Evolutionary conservation across 345 rosid genomes (phyloP).

Genomic region (Syzygium aromaticum): DNA sequence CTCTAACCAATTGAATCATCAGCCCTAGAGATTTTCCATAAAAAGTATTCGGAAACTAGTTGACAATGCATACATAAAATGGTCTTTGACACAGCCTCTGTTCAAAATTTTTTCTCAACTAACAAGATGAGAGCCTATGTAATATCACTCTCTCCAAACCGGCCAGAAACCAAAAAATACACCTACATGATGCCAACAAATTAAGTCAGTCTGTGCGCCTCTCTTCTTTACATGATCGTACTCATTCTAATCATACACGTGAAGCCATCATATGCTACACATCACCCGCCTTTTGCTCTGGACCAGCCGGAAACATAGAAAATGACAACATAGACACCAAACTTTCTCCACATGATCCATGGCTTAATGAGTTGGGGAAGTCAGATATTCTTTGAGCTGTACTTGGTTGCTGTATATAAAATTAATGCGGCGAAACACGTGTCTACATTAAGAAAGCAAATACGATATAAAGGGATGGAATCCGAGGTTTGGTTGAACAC

Average conservation of each 20-base stretch:
- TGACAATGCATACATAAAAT: background rate
- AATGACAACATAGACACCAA: background rate
- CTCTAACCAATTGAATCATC: background rate
- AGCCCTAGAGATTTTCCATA: background rate
- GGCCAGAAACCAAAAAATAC: background rate
- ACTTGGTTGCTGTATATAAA: background rate
- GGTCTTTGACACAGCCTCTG: background rate
- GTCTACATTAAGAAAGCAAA: background rate
- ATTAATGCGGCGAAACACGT: background rate
- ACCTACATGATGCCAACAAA: background rate
- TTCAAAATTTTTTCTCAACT: background rate
- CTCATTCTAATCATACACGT: background rate
- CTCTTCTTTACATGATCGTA: background rate
- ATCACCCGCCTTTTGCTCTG: background rate
- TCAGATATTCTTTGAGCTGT: background rate
- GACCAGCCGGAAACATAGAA: background rate
- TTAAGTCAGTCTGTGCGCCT: background rate
- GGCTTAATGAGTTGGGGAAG: background rate
- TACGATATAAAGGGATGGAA: background rate
- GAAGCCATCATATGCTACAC: background rate
- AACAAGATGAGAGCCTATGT: background rate
- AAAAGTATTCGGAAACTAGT: background rate
- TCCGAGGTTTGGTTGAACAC: background rate
- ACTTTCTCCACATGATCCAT: background rate
- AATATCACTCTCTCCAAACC: background rate